Conservation (phyloP, 495 filamentous ascomycete species). For the Rhypophila decipiens region DNA sequence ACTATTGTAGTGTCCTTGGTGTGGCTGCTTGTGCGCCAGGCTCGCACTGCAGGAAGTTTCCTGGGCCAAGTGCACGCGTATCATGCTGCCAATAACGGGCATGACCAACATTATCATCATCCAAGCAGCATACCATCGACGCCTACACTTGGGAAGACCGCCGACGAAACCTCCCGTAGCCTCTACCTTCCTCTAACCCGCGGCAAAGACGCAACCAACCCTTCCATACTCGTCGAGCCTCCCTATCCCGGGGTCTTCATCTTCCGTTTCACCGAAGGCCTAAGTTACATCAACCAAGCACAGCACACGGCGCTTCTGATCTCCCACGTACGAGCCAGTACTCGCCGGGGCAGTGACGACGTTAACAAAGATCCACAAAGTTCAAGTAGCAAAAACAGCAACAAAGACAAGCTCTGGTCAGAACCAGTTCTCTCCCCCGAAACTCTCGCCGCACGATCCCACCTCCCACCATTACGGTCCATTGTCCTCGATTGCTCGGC, state of each 20-base stretch:
- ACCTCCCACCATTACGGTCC: slow-evolving; percentile 72
- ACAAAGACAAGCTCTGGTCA: slow-evolving; percentile 64
- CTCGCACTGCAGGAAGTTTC: slow-evolving; percentile 81
- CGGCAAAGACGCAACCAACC: slow-evolving; percentile 86
- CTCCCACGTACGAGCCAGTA: slow-evolving; percentile 62
- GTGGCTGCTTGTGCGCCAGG: slow-evolving; percentile 76
- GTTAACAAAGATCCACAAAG: too few species aligned
- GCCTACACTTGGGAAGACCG: slow-evolving; percentile 75
- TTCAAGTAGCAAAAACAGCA: slow-evolving; percentile 66
- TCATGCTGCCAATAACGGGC: too few species aligned
- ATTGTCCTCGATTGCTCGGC: slow-evolving; percentile 92
- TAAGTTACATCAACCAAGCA: slow-evolving; percentile 91
- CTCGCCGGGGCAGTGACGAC: too few species aligned
- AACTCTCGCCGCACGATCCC: slow-evolving; percentile 46
- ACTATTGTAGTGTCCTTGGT: slow-evolving; percentile 70
- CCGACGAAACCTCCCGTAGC: slow-evolving; percentile 50
- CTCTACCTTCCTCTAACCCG: slow-evolving; percentile 87
- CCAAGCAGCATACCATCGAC: slow-evolving; percentile 85
- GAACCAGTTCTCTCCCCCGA: slow-evolving; percentile 94
- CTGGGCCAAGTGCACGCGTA: too few species aligned
- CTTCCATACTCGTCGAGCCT: slow-evolving; percentile 65
- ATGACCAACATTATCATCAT: too few species aligned
- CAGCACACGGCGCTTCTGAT: slow-evolving; percentile 83
- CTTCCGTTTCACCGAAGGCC: slow-evolving; percentile 93
- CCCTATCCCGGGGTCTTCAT: slow-evolving; percentile 96